Percentiles rank a stretch among this genome's conserved stretches.
Evolutionary conservation across 768 basidiomycete species (phyloP).

Genomic region (Dentipellis fragilis): DNA sequence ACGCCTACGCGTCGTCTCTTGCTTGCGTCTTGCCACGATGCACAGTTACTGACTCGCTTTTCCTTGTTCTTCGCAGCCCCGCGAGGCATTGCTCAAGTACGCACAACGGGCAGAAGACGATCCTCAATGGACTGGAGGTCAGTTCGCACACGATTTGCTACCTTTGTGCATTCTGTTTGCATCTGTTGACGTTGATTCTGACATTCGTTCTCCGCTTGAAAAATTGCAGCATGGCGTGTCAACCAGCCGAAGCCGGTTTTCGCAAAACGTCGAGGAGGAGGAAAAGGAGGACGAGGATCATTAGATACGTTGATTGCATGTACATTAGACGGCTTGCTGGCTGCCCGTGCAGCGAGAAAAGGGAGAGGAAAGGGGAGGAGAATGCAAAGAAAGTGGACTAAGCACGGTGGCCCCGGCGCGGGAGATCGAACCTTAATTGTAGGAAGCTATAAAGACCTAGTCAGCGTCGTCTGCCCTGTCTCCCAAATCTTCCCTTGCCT

Average conservation of each 20-base stretch:
- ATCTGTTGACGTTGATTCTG: slow-evolving; percentile 31
- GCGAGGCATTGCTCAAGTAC: slow-evolving; percentile 93
- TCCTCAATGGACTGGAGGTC: slow-evolving; percentile 80
- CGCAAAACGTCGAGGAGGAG: slow-evolving; percentile 42
- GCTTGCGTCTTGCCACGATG: slow-evolving; percentile 5
- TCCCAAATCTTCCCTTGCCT: slow-evolving; percentile 61
- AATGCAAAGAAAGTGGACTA: slow-evolving; percentile 19
- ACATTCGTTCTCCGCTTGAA: slow-evolving; percentile 20
- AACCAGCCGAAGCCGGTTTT: slow-evolving; percentile 88
- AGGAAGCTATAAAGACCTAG: slow-evolving; percentile 71
- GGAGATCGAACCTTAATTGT: slow-evolving; percentile 82
- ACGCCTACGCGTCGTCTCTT: not conserved
- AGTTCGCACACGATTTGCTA: slow-evolving; percentile 21
- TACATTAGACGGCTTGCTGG: slow-evolving; percentile 6
- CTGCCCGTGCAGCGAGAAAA: not conserved
- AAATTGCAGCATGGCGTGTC: slow-evolving; percentile 68
- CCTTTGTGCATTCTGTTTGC: slow-evolving; percentile 22
- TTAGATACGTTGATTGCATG: slow-evolving; percentile 19
- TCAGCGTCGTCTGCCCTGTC: slow-evolving; percentile 52
- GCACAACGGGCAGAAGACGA: slow-evolving; percentile 69
- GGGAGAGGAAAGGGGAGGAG: slow-evolving; percentile 14
- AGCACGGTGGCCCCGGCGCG: slow-evolving; percentile 58
- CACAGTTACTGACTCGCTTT: slow-evolving; percentile 2
- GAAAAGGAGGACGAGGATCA: slow-evolving; percentile 49
- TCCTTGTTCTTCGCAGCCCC: slow-evolving; percentile 51